These are phyloP conservation scores for Komagataella phaffii DNA, from an alignment of 805 yeast species.

Conservation along the genomic window DNA sequence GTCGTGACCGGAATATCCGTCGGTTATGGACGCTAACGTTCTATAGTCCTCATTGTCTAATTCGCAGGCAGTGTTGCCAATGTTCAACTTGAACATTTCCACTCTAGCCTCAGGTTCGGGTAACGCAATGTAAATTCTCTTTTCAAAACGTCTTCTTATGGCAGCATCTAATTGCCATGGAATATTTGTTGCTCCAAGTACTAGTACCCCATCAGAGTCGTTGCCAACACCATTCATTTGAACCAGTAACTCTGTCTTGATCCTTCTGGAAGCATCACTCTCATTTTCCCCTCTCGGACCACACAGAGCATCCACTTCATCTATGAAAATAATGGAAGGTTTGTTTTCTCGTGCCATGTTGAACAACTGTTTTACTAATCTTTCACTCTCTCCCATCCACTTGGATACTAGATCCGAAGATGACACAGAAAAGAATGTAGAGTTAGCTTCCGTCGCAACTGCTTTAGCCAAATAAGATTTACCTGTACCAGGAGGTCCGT, in stretches of 20 bases:
- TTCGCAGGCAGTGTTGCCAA: constrained; percentile 80
- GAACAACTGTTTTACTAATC: constrained; percentile 89
- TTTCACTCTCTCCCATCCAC: constrained; percentile 99
- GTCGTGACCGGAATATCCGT: constrained; percentile 97
- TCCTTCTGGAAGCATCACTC: constrained; percentile 90
- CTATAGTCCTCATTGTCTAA: constrained; percentile 62
- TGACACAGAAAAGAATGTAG: constrained; percentile 93
- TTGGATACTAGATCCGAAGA: constrained; percentile 92
- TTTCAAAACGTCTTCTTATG: constrained; percentile 89
- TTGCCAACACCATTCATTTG: constrained; percentile 99
- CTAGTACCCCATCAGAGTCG: constrained; percentile 84
- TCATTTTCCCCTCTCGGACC: constrained; percentile 98
- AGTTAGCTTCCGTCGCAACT: constrained; percentile 96
- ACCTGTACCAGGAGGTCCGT: constrained; percentile 97
- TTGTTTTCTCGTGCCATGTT: constrained; percentile 93
- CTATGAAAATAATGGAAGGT: constrained; percentile 92
- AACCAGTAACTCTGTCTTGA: constrained; percentile 88
- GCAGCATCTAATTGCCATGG: constrained; percentile 99
- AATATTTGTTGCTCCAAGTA: constrained; percentile 93
- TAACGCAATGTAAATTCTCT: constrained; percentile 85
- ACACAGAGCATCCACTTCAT: constrained; percentile 95
- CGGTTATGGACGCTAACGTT: constrained; percentile 82
- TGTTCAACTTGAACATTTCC: constrained; percentile 87
- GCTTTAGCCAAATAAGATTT: constrained; percentile 95
- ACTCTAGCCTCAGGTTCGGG: constrained; percentile 92